Percentiles rank a stretch among this genome's conserved stretches.
Conservation (phyloP, 2,329 filamentous ascomycete species). For the Fusarium algeriense region DNA sequence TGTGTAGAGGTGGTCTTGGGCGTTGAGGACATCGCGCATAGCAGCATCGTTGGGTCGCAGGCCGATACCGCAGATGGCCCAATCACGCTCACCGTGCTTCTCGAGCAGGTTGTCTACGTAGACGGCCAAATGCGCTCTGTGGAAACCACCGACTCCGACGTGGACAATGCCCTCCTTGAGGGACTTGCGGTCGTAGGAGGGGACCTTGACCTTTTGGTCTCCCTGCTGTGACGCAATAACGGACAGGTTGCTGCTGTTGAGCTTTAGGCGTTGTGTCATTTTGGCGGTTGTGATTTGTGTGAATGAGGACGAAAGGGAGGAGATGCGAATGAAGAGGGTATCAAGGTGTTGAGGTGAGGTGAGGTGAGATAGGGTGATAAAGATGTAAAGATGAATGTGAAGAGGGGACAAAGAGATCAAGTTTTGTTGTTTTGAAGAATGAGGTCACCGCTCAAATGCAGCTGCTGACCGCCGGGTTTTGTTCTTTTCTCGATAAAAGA, state of each 20-base stretch:
- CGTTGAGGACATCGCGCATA: conserved; percentile 63
- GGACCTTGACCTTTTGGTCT: conserved; percentile 46
- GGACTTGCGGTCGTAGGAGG: conserved; percentile 58
- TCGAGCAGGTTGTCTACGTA: conserved; percentile 63
- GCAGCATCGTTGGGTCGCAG: conserved; percentile 62
- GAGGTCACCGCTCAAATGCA: conserved; percentile 32
- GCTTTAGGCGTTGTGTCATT: conserved; percentile 45
- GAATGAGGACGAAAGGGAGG: background rate
- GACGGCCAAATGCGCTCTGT: conserved; percentile 65
- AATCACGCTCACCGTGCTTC: conserved; percentile 59
- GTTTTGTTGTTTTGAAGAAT: conserved; percentile 29
- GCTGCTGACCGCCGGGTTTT: conserved; percentile 41
- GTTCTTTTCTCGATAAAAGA: background rate
- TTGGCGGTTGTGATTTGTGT: conserved; percentile 1
- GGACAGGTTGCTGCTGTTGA: conserved; percentile 45
- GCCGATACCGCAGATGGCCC: conserved; percentile 65
- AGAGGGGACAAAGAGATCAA: conserved; percentile 4
- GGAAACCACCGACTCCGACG: conserved; percentile 67
- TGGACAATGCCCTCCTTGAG: conserved; percentile 68
- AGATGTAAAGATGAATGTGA: background rate
- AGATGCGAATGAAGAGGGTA: background rate
- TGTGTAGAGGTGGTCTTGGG: conserved; percentile 66
- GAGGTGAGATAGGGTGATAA: background rate
- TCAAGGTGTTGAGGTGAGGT: conserved; percentile 1
- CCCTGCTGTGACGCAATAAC: conserved; percentile 42